A percentile compares a stretch with the other conserved stretches of the same genome.
Conservation (phyloP, 352 stramenopile species). For the Pythium vanterpoolii region DNA sequence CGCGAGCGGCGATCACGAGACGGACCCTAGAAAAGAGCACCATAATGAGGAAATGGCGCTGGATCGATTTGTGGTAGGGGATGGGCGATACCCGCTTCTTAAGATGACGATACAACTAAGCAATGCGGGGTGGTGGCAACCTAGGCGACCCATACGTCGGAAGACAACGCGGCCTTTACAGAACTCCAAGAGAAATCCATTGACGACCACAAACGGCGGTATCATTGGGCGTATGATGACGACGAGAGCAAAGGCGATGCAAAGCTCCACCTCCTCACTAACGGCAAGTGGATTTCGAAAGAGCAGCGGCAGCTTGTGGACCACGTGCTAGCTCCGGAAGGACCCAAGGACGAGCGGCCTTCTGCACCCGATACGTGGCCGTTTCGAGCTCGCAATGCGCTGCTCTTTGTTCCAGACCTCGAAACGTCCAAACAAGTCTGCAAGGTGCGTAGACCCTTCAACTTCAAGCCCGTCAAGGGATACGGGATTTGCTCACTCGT, state of each 20-base stretch:
- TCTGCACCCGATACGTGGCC: conserved; percentile 70
- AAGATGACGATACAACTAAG: neutral
- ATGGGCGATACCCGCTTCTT: neutral
- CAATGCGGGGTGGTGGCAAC: neutral
- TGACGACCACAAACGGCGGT: conserved; percentile 58
- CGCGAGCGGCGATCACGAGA: neutral
- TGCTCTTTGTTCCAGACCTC: conserved; percentile 76
- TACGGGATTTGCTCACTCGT: neutral
- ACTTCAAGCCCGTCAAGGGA: neutral
- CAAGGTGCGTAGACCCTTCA: conserved; percentile 28
- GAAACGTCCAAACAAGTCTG: conserved; percentile 55
- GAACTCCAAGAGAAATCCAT: conserved; percentile 72
- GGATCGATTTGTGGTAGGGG: conserved; percentile 62
- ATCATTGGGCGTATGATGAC: conserved; percentile 78
- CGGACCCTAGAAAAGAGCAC: neutral
- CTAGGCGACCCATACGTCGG: conserved; percentile 75
- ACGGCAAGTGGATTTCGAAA: conserved; percentile 74
- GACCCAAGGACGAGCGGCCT: conserved; percentile 52
- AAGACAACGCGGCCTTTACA: conserved; percentile 81
- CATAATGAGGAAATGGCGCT: conserved; percentile 35
- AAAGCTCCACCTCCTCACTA: conserved; percentile 62
- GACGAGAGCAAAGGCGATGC: conserved; percentile 47
- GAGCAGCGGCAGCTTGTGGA: conserved; percentile 60
- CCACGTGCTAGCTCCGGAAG: conserved; percentile 34
- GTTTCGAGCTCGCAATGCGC: conserved; percentile 66